These are phyloP conservation scores for Hypoxylon sp. DNA, from an alignment of 2,329 filamentous ascomycete genomes.

Conservation along the genomic window DNA sequence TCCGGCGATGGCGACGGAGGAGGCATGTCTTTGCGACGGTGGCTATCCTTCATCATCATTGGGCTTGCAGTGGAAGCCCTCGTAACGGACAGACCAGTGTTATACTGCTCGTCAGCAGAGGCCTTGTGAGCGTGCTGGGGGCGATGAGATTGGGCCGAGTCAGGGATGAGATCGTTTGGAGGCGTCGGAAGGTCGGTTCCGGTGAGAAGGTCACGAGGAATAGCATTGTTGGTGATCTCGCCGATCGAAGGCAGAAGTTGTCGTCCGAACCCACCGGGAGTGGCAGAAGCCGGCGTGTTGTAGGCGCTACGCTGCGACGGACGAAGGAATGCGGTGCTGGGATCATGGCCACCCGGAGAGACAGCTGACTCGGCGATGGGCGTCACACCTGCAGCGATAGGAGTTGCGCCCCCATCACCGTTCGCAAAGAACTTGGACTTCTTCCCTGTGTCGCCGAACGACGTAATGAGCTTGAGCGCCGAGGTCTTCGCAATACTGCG, in stretches of 20 bases:
- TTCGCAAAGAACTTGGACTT: constrained; percentile 71
- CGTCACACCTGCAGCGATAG: constrained; percentile 82
- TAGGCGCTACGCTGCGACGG: constrained; percentile 72
- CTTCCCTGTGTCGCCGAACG: constrained; percentile 72
- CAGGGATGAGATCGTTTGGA: constrained; percentile 38
- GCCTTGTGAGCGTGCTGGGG: constrained; percentile 47
- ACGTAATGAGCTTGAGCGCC: constrained; percentile 88
- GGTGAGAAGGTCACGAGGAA: constrained; percentile 44
- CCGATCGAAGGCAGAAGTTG: constrained; percentile 80
- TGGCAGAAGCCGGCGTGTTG: constrained; percentile 74
- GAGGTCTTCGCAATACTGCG: constrained; percentile 78
- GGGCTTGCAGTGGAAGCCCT: constrained; percentile 74
- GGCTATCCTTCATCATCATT: constrained; percentile 65
- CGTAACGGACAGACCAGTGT: constrained; percentile 58
- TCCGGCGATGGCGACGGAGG: constrained; percentile 74
- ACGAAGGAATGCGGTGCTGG: constrained; percentile 72
- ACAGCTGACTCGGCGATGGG: constrained; percentile 84
- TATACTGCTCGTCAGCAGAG: constrained; percentile 54
- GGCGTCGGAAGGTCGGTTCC: constrained; percentile 40
- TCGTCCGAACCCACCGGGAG: constrained; percentile 66
- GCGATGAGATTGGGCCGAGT: constrained; percentile 40
- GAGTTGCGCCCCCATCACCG: constrained; percentile 70
- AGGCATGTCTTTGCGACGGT: constrained; percentile 56
- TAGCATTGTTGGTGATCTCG: constrained; percentile 61
- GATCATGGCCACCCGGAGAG: constrained; percentile 73